Percentiles rank a stretch among this genome's conserved stretches.
phyloP scores from a whole-genome alignment of 306 rosid species.

The Echinosophora koreensis region DNA sequence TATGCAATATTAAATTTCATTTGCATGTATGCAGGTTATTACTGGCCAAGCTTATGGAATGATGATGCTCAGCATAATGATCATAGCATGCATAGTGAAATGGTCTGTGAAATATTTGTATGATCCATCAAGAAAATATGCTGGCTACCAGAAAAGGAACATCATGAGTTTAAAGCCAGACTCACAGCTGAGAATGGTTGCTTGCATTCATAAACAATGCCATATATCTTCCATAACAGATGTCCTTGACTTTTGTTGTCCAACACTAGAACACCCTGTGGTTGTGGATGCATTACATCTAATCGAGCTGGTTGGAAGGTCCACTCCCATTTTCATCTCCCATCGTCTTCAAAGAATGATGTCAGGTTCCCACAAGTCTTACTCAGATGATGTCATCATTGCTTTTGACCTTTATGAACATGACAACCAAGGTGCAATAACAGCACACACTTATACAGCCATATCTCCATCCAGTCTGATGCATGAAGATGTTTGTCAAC shows the following conservation, averaged over 20 bases:
- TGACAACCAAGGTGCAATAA: constrained; percentile 28
- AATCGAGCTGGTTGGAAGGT: constrained; percentile 47
- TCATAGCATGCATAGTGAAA: constrained; percentile 50
- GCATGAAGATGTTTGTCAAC: constrained; percentile 66
- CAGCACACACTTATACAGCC: constrained; percentile 53
- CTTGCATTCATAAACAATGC: constrained; percentile 48
- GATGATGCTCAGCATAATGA: constrained; percentile 1
- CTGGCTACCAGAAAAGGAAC: constrained; percentile 43
- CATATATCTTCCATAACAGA: constrained; percentile 43
- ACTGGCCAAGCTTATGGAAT: constrained; percentile 8
- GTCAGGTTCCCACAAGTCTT: constrained; percentile 35
- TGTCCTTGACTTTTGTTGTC: constrained; percentile 44
- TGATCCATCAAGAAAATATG: constrained; percentile 54
- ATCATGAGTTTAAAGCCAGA: constrained; percentile 26
- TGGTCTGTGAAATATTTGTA: constrained; percentile 36
- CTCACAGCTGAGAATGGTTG: constrained; percentile 40
- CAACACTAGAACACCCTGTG: constrained; percentile 40
- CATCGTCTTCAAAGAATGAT: constrained; percentile 42
- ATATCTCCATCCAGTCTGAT: constrained; percentile 53
- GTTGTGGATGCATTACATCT: constrained; percentile 48
- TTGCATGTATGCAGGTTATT: constrained; percentile 41
- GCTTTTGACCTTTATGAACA: constrained; percentile 41
- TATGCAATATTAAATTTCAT: not conserved
- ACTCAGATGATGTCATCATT: constrained; percentile 45
- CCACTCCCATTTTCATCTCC: constrained; percentile 41